Evolutionary conservation across 2,329 filamentous ascomycete species (phyloP).

Genomic region (Neofusicoccum ribis): DNA sequence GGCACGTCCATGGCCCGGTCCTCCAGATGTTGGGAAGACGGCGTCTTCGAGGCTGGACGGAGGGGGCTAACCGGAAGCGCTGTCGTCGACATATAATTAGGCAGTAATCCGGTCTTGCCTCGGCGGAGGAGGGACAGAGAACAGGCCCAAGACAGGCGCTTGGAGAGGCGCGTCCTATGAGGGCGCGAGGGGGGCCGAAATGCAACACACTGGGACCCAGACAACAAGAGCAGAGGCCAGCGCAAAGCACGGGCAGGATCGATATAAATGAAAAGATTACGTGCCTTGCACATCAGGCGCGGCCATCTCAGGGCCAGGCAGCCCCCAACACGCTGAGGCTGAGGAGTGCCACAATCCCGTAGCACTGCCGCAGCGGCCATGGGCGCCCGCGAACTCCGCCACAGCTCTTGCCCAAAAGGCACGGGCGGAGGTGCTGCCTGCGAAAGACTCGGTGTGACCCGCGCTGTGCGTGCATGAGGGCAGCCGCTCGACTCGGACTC

Average conservation of each 20-base stretch:
- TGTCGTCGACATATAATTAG: not conserved
- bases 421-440: not conserved
- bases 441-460: constrained; percentile 4
- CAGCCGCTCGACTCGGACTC: not conserved
- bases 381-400: not conserved
- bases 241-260: not conserved
- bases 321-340: constrained; percentile 5
- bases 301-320: not conserved
- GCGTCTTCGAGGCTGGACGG: not conserved
- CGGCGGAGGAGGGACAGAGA: not conserved
- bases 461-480: not conserved
- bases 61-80: not conserved
- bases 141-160: not conserved
- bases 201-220: not conserved
- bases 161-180: not conserved
- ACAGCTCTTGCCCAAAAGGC: not conserved
- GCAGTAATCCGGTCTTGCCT: constrained; percentile 3
- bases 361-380: constrained; percentile 1
- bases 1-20: not conserved
- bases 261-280: constrained; percentile 3
- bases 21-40: not conserved
- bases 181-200: constrained; percentile 1
- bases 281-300: constrained; percentile 8
- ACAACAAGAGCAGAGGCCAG: constrained; percentile 1
- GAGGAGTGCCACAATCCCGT: constrained; percentile 9